phyloP scores from a whole-genome alignment of 75 land plant species.

The Larix kaempferi region DNA sequence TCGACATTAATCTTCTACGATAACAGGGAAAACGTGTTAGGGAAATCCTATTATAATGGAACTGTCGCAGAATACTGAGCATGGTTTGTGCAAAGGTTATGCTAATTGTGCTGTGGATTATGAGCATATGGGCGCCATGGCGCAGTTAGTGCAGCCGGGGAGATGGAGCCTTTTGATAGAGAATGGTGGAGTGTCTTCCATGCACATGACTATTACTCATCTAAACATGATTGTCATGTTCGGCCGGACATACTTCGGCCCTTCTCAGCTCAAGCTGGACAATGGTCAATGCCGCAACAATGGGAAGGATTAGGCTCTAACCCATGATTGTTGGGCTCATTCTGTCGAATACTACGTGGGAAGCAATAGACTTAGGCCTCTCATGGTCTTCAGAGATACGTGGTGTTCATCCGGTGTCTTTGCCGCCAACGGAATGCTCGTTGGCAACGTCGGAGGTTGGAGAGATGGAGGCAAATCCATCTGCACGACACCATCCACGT shows the following conservation, averaged over 20 bases:
- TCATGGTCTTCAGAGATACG: constrained; percentile 29
- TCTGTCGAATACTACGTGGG: constrained; percentile 31
- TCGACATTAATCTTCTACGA: no score
- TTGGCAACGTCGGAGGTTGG: constrained; percentile 43
- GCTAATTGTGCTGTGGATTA: no score
- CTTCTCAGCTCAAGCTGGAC: constrained; percentile 25
- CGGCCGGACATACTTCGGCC: constrained; percentile 49
- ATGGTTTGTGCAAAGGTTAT: no score
- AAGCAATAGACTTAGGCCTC: constrained; percentile 34
- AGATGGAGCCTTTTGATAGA: constrained; percentile 47
- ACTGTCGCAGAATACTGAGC: no score
- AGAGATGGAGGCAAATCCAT: constrained; percentile 20
- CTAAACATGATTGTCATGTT: constrained; percentile 54
- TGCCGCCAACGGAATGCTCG: constrained; percentile 29
- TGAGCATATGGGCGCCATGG: no score
- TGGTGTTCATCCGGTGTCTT: constrained; percentile 52
- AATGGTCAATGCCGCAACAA: neutral
- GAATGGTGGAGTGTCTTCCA: constrained; percentile 66
- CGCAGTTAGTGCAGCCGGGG: constrained; percentile 13
- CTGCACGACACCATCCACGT: no score
- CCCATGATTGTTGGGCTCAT: constrained; percentile 37
- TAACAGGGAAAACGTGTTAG: no score
- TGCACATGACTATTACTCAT: constrained; percentile 67
- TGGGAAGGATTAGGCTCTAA: neutral
- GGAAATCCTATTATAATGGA: no score